phyloP scores from a whole-genome alignment of 495 filamentous ascomycete species.

The Delitschia confertaspora region DNA sequence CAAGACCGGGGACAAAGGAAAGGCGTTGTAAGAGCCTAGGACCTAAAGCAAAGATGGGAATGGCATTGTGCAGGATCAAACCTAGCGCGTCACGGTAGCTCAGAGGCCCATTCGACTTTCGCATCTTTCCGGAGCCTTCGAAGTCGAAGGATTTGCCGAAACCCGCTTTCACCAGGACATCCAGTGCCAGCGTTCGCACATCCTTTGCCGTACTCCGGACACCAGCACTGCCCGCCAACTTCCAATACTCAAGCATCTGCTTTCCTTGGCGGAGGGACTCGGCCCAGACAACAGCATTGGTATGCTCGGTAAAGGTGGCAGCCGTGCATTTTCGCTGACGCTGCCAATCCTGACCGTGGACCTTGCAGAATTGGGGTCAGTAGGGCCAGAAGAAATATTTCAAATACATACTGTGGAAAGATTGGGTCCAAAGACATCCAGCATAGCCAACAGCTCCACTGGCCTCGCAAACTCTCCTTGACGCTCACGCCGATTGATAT shows the following conservation, averaged over 20 bases:
- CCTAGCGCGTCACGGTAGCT: slow-evolving; percentile 16
- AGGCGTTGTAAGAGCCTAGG: too few species aligned
- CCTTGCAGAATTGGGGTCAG: too few species aligned
- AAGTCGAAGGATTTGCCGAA: slow-evolving; percentile 36
- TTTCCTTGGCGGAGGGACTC: slow-evolving; percentile 36
- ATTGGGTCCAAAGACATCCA: slow-evolving; percentile 37
- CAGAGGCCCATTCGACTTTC: slow-evolving; percentile 9
- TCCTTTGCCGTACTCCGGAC: slow-evolving; percentile 26
- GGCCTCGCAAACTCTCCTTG: slow-evolving; percentile 15
- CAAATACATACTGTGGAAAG: slow-evolving; percentile 29
- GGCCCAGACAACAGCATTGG: slow-evolving; percentile 37
- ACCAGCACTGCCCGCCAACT: slow-evolving; percentile 2
- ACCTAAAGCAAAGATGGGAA: slow-evolving; percentile 7
- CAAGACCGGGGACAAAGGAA: too few species aligned
- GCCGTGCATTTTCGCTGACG: slow-evolving; percentile 37
- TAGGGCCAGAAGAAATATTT: too few species aligned
- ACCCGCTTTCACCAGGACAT: slow-evolving; percentile 34
- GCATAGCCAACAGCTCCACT: slow-evolving; percentile 22
- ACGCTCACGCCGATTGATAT: slow-evolving; percentile 7
- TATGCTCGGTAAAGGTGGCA: slow-evolving; percentile 40
- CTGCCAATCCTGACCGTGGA: slow-evolving; percentile 36
- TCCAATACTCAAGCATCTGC: slow-evolving; percentile 38
- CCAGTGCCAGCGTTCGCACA: slow-evolving; percentile 31
- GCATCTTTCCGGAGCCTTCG: slow-evolving; percentile 10
- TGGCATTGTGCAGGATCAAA: slow-evolving; percentile 3